These are phyloP conservation scores for Pseudocercospora musae DNA, from an alignment of 2,329 filamentous ascomycete genomes.

Conservation along the genomic window DNA sequence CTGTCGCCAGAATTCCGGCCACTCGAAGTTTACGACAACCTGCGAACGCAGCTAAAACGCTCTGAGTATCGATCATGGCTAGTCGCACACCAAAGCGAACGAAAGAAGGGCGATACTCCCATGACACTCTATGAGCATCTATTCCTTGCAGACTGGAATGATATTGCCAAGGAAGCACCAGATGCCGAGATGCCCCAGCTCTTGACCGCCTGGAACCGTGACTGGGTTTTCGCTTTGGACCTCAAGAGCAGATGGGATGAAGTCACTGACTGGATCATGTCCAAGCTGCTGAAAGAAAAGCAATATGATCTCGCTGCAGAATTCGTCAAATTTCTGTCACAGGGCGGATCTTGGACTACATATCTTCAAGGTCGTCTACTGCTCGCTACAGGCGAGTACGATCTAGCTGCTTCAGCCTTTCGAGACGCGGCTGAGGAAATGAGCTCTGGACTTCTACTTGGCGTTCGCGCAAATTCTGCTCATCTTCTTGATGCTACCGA, in stretches of 20 bases:
- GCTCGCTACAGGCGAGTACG: constrained; percentile 69
- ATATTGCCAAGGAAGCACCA: constrained; percentile 20
- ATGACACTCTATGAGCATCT: constrained; percentile 40
- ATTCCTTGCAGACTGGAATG: constrained; percentile 41
- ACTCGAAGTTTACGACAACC: constrained; percentile 60
- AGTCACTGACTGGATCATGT: constrained; percentile 40
- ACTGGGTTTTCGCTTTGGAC: constrained; percentile 43
- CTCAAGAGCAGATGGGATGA: constrained; percentile 40
- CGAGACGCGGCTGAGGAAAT: constrained; percentile 61
- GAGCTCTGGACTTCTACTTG: constrained; percentile 9
- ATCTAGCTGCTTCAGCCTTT: constrained; percentile 71
- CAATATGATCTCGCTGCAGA: constrained; percentile 54
- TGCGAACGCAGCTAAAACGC: constrained; percentile 69
- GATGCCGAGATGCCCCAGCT: constrained; percentile 20
- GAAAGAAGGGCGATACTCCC: constrained; percentile 11
- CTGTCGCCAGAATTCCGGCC: constrained; percentile 63
- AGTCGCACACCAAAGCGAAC: constrained; percentile 34
- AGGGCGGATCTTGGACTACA: constrained; percentile 51
- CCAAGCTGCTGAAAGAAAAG: constrained; percentile 43
- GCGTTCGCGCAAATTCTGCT: constrained; percentile 28
- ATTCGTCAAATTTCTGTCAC: constrained; percentile 63
- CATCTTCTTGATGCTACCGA: constrained; percentile 72
- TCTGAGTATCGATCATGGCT: constrained; percentile 73
- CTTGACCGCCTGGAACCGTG: constrained; percentile 47
- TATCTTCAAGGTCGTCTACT: constrained; percentile 83